Evolutionary conservation across 1,139 yeast species (phyloP), one percentile per base, ranked within the genome.

Genomic region (Debaryomyces udenii): DNA sequence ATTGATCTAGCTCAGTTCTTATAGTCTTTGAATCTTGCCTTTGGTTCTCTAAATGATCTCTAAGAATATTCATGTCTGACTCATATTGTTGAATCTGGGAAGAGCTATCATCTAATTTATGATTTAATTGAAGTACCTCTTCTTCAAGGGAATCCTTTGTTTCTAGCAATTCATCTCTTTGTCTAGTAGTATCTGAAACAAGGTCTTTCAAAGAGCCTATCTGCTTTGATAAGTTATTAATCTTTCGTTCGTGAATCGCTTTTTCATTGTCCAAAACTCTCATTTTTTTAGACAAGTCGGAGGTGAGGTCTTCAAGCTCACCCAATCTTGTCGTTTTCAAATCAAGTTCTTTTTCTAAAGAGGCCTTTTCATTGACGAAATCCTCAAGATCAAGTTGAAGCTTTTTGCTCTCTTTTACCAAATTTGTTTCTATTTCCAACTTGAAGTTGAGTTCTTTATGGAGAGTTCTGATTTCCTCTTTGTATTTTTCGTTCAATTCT

Each of bases 391-490:
- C 86, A 49, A 82, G 74, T 36, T 78, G 79, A 28, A 83, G 61
- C 36, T 78, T 78, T 41, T 85, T 81, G 49, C 83, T 72, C 40
- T 81, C 84, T 52, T 83, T 85, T 42, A 81, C 79, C 40, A 86
- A 61, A 26, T 77, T 79, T 0, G 88, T 79, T 62, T 86, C 93
- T 31, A 70, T 73, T 50, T 81, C 80, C 61, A 82, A 70, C 49
- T 77, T 74, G 49, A 74, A 74, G 28, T 72, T 69, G 31, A 88
- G 61, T 38, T 85, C 88, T 26, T 72, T 70, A 44, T 80, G 79
- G 46, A 88, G 63, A 33, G 70, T 66, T 40, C 78, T 72, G 44
- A 88, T 74, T 53, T 87, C 90, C 24, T 72, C 74, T 40, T 76
- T 77, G 44, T 73, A 74, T 46, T 68, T 74, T 39, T 74, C 80